A percentile compares a stretch with the other conserved stretches of the same genome.
phyloP scores from a whole-genome alignment of 2,329 filamentous ascomycete genomes.

The Gaeumannomyces tritici region DNA sequence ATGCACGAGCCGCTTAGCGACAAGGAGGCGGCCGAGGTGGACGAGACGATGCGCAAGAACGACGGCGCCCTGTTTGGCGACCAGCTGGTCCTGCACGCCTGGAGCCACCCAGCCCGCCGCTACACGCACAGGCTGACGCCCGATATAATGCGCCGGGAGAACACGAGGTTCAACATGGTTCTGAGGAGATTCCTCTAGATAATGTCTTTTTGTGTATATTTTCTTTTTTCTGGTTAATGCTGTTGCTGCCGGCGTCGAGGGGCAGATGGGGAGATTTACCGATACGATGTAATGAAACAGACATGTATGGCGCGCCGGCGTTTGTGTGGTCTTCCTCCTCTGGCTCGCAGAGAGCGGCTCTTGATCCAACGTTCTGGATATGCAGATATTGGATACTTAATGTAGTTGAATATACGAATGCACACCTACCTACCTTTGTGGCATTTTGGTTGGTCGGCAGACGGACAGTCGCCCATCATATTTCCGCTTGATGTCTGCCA shows the following conservation, averaged over 20 bases:
- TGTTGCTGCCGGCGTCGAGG: background rate
- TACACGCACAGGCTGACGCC: constrained; percentile 23
- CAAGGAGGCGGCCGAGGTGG: constrained; percentile 19
- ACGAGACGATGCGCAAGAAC: constrained; percentile 18
- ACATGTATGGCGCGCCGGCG: background rate
- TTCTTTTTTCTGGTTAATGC: background rate
- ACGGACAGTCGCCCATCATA: no score
- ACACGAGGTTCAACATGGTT: constrained; percentile 27
- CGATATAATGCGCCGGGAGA: constrained; percentile 17
- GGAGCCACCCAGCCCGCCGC: constrained; percentile 25
- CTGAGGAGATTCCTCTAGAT: constrained; percentile 17
- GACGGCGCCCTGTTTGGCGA: constrained; percentile 23
- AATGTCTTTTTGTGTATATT: background rate
- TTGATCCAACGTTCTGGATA: no score
- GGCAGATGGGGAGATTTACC: background rate
- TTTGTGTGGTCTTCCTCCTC: background rate
- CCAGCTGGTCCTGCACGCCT: constrained; percentile 27
- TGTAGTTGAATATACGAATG: background rate
- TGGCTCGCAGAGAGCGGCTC: no score
- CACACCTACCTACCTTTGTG: no score
- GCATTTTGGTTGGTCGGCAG: background rate
- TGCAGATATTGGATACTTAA: background rate
- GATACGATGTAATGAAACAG: background rate
- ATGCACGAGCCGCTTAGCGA: constrained; percentile 23
- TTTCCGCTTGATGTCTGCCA: no score